These are phyloP conservation scores for Panellus pusillus DNA, from an alignment of 768 basidiomycete species.

Conservation along the genomic window DNA sequence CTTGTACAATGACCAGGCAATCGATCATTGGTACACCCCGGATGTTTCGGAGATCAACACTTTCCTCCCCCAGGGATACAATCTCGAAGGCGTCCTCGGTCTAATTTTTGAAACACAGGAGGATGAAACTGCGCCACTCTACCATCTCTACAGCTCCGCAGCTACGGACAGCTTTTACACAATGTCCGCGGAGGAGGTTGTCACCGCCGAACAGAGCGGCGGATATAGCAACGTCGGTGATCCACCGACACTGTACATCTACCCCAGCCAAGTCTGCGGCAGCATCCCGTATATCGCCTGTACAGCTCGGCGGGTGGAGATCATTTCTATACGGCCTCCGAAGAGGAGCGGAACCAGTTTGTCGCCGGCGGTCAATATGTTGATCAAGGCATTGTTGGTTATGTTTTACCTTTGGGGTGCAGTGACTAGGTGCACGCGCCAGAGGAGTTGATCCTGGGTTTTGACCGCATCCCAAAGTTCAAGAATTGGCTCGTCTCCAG, in stretches of 20 bases:
- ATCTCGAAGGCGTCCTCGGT: not conserved
- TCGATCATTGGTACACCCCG: not conserved
- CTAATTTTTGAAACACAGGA: slow-evolving; percentile 1
- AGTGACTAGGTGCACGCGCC: not conserved
- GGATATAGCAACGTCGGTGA: not conserved
- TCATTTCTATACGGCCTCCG: slow-evolving; percentile 19
- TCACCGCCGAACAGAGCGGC: not conserved
- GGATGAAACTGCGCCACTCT: not conserved
- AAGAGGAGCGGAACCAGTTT: slow-evolving; percentile 5
- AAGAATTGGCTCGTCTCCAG: too few relatives aligned
- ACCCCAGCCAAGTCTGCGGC: not conserved
- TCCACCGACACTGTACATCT: slow-evolving; percentile 5
- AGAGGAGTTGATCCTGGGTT: too few relatives aligned
- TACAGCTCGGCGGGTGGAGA: slow-evolving; percentile 9
- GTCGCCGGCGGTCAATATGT: slow-evolving; percentile 5
- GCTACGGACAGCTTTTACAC: slow-evolving; percentile 1
- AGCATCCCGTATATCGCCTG: slow-evolving; percentile 18
- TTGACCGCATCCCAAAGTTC: too few relatives aligned
- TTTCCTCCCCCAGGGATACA: not conserved
- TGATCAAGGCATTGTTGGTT: slow-evolving; percentile 12
- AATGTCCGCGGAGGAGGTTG: not conserved
- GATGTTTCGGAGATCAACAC: not conserved
- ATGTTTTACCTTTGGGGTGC: slow-evolving; percentile 11
- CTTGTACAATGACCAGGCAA: too few relatives aligned
- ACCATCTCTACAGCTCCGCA: not conserved